Evolutionary conservation across 352 stramenopile species (phyloP), one percentile per base, ranked within the genome.

Genomic region (Globisporangium nagaii): DNA sequence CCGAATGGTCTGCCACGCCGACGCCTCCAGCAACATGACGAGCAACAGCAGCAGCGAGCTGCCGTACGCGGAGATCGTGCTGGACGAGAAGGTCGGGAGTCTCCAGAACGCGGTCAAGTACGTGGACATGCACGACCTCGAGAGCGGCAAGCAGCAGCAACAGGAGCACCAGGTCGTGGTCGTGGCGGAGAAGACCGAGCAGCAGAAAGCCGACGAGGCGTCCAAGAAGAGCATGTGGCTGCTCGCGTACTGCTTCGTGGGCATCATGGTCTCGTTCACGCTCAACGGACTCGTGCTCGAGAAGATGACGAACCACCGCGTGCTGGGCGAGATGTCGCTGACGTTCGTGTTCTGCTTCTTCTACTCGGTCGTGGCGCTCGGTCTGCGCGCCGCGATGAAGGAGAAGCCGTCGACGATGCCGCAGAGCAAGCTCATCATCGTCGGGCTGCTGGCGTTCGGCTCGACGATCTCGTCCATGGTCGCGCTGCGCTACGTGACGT

Each of bases 391-490:
- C 27, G 67, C 71, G 28, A 71, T 70, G 15, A 88, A 86, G 49
- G 84, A 92, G 54, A 81, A 76, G 54, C 71, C 65, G 30, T 90
- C 81, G 25, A 87, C 68, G 4, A 86, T 90, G 73, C 84, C 82
- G 13, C 73, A 87, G 60, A 77, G 58, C 40, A 84, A 84, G 56
- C 65, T 91, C 20, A 62, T 68, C 1, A 54, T 89, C 20, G 76
- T 94, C 0, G 79, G 82, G 25, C 62, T 79, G 13, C 51, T 91
- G 9, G 82, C 82, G 3, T 94, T 94, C 47, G 67, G 76, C 10
- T 92, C 84, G 15, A 92, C 79, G 27, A 87, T 92, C 56, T 71
- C 79, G 49, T 94, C 84, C 8, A 90, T 94, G 74, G 73, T 90
- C 36, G 75, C 80, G 41, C 58, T 94, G 22, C 84, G 84, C 15